Percentiles rank a stretch among this genome's conserved stretches.
phyloP scores from a whole-genome alignment of 257 asterid species.

The Capsicum chinense region DNA sequence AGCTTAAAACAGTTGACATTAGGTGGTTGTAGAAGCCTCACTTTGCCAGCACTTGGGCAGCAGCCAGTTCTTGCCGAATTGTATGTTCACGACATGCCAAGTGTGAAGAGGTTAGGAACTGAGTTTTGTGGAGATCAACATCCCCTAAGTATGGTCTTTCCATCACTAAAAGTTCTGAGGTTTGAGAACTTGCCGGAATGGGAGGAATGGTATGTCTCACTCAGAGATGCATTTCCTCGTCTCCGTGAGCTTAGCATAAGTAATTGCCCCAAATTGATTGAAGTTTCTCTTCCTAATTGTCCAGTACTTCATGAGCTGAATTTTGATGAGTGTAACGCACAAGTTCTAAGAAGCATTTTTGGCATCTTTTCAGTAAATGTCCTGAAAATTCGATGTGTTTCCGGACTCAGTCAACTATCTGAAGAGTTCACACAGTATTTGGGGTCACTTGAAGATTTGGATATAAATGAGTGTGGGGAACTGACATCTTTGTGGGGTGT shows the following conservation, averaged over 20 bases:
- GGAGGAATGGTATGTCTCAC: slow-evolving; percentile 33
- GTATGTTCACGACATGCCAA: slow-evolving; percentile 30
- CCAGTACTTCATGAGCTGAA: slow-evolving; percentile 25
- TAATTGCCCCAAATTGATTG: slow-evolving; percentile 33
- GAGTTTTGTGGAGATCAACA: slow-evolving; percentile 29
- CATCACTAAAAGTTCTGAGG: slow-evolving; percentile 34
- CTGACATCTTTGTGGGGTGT: slow-evolving; percentile 25
- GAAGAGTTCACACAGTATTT: slow-evolving; percentile 30
- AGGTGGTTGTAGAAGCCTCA: slow-evolving; percentile 27
- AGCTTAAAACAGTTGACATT: slow-evolving; percentile 27
- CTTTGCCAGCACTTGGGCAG: slow-evolving; percentile 34
- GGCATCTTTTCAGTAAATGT: slow-evolving; percentile 25
- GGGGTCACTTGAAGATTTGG: slow-evolving; percentile 25
- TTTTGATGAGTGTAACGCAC: neutral
- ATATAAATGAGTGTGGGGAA: slow-evolving; percentile 16
- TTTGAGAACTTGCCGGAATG: slow-evolving; percentile 41
- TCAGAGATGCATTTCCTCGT: slow-evolving; percentile 3
- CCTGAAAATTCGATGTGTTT: neutral
- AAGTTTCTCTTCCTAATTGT: neutral
- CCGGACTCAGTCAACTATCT: neutral
- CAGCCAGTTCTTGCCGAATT: slow-evolving; percentile 34
- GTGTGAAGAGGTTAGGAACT: slow-evolving; percentile 7
- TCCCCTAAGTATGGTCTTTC: slow-evolving; percentile 21
- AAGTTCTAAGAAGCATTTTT: slow-evolving; percentile 11
- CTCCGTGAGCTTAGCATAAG: slow-evolving; percentile 25